Conservation (phyloP, 768 basidiomycete species). For the Hericium erinaceus region DNA sequence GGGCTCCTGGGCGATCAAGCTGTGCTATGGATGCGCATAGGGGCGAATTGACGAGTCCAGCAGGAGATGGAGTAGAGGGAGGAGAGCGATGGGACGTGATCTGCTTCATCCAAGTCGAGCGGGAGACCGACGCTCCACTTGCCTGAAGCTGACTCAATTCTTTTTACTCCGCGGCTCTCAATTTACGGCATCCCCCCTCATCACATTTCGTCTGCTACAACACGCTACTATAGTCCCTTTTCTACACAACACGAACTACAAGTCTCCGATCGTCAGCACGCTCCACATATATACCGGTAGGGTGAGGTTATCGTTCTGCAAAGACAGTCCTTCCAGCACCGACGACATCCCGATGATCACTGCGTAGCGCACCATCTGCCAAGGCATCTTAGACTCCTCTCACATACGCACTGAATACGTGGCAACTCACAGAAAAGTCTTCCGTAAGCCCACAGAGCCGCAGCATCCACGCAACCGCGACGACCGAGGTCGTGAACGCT, state of each 20-base stretch:
- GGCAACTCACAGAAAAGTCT: conserved; percentile 60
- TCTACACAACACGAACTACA: background rate
- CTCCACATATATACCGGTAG: conserved; percentile 97
- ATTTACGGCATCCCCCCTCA: background rate
- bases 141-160: background rate
- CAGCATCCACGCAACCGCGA: conserved; percentile 60
- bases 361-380: conserved; percentile 59
- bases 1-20: background rate
- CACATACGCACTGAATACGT: background rate
- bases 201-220: background rate
- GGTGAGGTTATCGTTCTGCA: conserved; percentile 96
- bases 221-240: background rate
- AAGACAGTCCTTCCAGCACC: conserved; percentile 81
- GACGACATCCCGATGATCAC: conserved; percentile 54
- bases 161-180: background rate
- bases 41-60: background rate
- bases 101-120: no score
- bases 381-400: conserved; percentile 2
- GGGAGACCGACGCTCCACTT: no score
- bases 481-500: conserved; percentile 69
- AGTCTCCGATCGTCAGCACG: conserved; percentile 47
- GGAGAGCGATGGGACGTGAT: background rate
- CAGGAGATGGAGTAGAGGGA: background rate
- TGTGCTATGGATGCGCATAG: background rate
- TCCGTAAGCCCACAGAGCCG: conserved; percentile 63